Percentiles rank a stretch among this genome's conserved stretches.
Evolutionary conservation across 2,329 filamentous ascomycete species (phyloP).

Genomic region (Coniochaeta prunicola): DNA sequence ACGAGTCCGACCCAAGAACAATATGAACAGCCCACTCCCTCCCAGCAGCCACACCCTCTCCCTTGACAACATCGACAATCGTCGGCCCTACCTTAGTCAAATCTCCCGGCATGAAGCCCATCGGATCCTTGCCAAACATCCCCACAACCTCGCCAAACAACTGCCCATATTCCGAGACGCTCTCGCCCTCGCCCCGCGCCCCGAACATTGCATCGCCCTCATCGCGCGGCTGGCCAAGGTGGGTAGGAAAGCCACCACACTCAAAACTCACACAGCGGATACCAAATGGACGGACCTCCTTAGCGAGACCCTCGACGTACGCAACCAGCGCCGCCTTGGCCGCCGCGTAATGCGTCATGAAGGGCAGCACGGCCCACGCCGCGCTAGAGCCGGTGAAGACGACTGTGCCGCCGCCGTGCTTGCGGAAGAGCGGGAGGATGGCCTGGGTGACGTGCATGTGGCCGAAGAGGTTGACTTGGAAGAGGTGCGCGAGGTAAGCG

Average conservation of each 20-base stretch:
- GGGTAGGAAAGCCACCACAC: conserved; percentile 21
- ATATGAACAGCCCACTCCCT: conserved; percentile 18
- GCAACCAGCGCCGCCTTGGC: conserved; percentile 20
- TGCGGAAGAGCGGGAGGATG: conserved; percentile 8
- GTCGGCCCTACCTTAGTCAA: conserved; percentile 12
- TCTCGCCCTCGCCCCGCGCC: conserved; percentile 4
- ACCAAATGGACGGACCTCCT: conserved; percentile 19
- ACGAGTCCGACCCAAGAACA: conserved; percentile 21
- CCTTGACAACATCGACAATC: conserved; percentile 20
- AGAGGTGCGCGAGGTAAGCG: conserved; percentile 2
- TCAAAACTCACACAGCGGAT: conserved; percentile 23
- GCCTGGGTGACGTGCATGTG: conserved; percentile 6
- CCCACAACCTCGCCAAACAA: conserved; percentile 13
- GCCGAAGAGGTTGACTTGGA: conserved; percentile 9
- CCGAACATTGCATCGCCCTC: conserved; percentile 8
- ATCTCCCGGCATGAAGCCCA: conserved; percentile 19
- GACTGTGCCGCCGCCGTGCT: conserved; percentile 9
- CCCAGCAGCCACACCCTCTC: conserved; percentile 16
- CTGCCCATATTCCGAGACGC: conserved; percentile 14
- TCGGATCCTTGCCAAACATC: conserved; percentile 14
- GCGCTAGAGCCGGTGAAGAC: conserved; percentile 22
- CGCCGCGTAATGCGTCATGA: conserved; percentile 21
- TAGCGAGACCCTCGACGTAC: conserved; percentile 21
- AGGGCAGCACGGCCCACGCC: conserved; percentile 20
- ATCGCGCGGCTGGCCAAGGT: conserved; percentile 18